Evolutionary conservation across 2,329 filamentous ascomycete species (phyloP).

Genomic region (Colletotrichum sp.): DNA sequence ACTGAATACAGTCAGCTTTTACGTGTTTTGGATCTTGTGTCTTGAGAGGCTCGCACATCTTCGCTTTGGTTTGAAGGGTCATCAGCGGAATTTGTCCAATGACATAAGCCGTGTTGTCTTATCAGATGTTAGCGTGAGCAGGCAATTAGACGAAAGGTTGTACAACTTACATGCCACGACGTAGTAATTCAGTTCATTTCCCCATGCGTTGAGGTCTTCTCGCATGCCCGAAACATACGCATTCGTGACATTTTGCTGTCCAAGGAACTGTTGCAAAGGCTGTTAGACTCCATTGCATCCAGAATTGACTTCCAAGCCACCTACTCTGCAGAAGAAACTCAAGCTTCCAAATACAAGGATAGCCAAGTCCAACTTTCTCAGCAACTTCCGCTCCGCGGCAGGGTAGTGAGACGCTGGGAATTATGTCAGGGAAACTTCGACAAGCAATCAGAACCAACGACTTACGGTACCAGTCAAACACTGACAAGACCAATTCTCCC

Average conservation of each 20-base stretch:
- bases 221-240: constrained; percentile 31
- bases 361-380: constrained; percentile 29
- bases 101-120: constrained; percentile 30
- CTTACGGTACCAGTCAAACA: constrained; percentile 34
- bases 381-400: constrained; percentile 26
- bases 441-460: not conserved
- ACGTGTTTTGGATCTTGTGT: not conserved
- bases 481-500: constrained; percentile 27
- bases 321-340: constrained; percentile 24
- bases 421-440: not conserved
- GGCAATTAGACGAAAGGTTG: rapidly evolving
- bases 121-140: not conserved
- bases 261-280: constrained; percentile 26
- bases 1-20: constrained; percentile 10
- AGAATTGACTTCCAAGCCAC: not conserved
- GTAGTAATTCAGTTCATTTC: constrained; percentile 30
- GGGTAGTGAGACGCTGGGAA: constrained; percentile 28
- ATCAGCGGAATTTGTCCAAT: constrained; percentile 35
- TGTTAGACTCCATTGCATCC: not conserved
- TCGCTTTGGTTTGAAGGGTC: constrained; percentile 31
- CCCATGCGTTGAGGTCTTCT: constrained; percentile 28
- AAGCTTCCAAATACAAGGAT: constrained; percentile 23
- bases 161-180: constrained; percentile 13
- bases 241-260: constrained; percentile 30
- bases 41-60: constrained; percentile 20